Evolutionary conservation across 1,139 yeast genomes (phyloP).

Genomic region (Pichiaceae sp.): DNA sequence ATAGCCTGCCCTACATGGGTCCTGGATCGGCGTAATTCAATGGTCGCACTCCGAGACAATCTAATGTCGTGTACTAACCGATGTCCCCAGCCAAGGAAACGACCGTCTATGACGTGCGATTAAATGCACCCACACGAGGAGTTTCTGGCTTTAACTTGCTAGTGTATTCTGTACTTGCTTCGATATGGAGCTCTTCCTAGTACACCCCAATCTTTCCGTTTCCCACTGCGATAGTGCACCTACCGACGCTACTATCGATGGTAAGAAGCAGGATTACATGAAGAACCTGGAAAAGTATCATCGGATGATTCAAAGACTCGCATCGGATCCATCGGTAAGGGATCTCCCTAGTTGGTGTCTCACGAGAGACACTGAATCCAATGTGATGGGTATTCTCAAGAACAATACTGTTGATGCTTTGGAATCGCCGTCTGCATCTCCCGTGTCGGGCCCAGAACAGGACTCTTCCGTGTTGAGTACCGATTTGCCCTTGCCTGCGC

Average conservation of each 20-base stretch:
- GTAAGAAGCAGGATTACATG: conserved; percentile 12
- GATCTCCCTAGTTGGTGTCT: conserved; percentile 14
- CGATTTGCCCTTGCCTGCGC: no score
- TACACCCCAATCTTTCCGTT: conserved; percentile 24
- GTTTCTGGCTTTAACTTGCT: no score
- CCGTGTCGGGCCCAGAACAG: not conserved
- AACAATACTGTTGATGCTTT: not conserved
- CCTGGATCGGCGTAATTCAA: no score
- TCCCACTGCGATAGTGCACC: conserved; percentile 21
- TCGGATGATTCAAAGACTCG: conserved; percentile 3
- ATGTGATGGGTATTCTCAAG: conserved; percentile 4
- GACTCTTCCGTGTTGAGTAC: not conserved
- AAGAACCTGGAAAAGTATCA: conserved; percentile 9
- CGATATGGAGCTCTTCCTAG: conserved; percentile 22
- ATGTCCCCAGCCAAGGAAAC: no score
- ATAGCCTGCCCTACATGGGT: no score
- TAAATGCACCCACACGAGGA: no score
- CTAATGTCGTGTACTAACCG: no score
- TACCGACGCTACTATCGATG: conserved; percentile 7
- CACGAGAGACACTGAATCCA: conserved; percentile 10
- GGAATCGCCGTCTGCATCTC: not conserved
- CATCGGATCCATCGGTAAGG: conserved; percentile 3
- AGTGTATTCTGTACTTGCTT: no score
- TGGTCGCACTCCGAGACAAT: no score
- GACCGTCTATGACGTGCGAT: no score